A percentile compares a stretch with the other conserved stretches of the same genome.
Evolutionary conservation across 768 basidiomycete species (phyloP).

Genomic region (Phylloporus rhodoxanthus): DNA sequence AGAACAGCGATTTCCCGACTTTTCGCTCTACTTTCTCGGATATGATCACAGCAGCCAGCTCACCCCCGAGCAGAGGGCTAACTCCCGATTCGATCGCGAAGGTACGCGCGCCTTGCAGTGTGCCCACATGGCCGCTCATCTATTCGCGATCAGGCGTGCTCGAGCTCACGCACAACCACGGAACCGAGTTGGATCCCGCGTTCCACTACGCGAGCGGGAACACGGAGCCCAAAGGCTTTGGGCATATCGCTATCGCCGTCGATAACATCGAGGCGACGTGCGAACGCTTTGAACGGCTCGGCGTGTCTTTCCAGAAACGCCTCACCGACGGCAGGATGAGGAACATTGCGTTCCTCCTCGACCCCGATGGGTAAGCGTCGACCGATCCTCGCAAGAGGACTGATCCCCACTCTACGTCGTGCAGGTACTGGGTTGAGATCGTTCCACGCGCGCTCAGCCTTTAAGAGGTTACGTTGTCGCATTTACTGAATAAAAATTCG

Average conservation of each 20-base stretch:
- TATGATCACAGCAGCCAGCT: constrained; percentile 54
- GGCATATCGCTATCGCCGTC: constrained; percentile 85
- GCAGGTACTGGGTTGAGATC: constrained; percentile 58
- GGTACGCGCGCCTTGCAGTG: constrained; percentile 36
- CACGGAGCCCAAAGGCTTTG: constrained; percentile 70
- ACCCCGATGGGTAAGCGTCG: constrained; percentile 68
- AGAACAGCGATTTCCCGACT: constrained; percentile 55
- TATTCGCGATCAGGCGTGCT: constrained; percentile 51
- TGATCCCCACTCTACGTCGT: not conserved
- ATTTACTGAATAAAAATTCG: not conserved
- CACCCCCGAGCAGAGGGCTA: constrained; percentile 47
- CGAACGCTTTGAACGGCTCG: constrained; percentile 71
- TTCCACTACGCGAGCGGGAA: constrained; percentile 87
- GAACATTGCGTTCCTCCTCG: constrained; percentile 77
- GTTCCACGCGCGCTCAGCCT: constrained; percentile 33
- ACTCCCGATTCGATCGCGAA: constrained; percentile 55
- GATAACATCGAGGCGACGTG: constrained; percentile 81
- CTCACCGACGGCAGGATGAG: constrained; percentile 83
- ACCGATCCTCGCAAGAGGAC: not conserved
- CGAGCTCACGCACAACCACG: constrained; percentile 86
- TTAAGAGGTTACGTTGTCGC: constrained; percentile 7
- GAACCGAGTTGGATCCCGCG: constrained; percentile 71
- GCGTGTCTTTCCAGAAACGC: constrained; percentile 83
- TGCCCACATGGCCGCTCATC: not conserved
- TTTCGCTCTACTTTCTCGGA: constrained; percentile 83